These are phyloP conservation scores for Conticribra guillardii DNA, from an alignment of 108 stramenopile species.

Conservation along the genomic window DNA sequence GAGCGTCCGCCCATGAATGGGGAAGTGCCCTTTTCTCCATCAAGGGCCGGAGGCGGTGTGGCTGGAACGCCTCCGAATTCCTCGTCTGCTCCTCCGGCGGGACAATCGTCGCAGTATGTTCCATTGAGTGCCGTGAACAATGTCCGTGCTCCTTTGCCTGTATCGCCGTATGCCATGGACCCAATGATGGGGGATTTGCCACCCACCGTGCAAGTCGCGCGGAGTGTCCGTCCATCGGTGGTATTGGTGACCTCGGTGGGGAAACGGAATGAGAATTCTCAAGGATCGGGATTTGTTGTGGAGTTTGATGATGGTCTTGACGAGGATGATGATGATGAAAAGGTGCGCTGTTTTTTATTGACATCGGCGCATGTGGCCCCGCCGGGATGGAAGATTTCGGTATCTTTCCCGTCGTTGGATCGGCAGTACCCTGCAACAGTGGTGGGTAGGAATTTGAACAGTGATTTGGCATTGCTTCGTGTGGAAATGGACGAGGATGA, in stretches of 20 bases:
- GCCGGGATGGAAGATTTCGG: slow-evolving; percentile 54
- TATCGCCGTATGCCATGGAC: slow-evolving; percentile 17
- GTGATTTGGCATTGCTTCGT: slow-evolving; percentile 54
- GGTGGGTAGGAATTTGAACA: slow-evolving; percentile 52
- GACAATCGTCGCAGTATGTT: slow-evolving; percentile 28
- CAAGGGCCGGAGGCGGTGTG: slow-evolving; percentile 12
- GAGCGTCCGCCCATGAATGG: slow-evolving; percentile 6
- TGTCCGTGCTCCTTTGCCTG: slow-evolving; percentile 30
- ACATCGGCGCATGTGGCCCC: slow-evolving; percentile 61
- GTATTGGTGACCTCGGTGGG: slow-evolving; percentile 57
- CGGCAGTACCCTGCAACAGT: slow-evolving; percentile 49
- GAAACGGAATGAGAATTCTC: slow-evolving; percentile 56
- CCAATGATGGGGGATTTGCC: slow-evolving; percentile 27
- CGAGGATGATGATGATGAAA: slow-evolving; percentile 14
- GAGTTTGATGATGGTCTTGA: slow-evolving; percentile 34
- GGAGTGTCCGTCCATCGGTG: slow-evolving; percentile 48
- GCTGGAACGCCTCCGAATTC: neutral
- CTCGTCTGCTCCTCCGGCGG: slow-evolving; percentile 15
- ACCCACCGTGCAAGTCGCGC: slow-evolving; percentile 31
- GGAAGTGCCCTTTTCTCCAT: neutral
- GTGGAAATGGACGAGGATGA: slow-evolving; percentile 38
- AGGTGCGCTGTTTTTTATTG: slow-evolving; percentile 38
- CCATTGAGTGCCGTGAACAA: slow-evolving; percentile 23
- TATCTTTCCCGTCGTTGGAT: slow-evolving; percentile 38
- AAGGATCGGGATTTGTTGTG: slow-evolving; percentile 57